Base-by-base conservation (phyloP, 352 stramenopile species). In the Phytopythium sindhum region DNA sequence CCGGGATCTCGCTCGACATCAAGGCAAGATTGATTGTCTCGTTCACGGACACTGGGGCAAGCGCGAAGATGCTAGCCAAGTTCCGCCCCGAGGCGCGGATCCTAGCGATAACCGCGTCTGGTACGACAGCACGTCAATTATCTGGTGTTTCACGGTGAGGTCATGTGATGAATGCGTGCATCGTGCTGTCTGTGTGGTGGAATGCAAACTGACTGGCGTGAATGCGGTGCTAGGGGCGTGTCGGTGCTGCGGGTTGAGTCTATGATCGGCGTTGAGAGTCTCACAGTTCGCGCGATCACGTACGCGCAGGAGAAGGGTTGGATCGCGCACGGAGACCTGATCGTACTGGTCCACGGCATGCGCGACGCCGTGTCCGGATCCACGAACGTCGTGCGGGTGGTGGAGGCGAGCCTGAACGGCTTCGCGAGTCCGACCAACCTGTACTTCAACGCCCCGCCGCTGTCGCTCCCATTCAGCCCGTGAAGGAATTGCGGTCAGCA, bases 1-100 rank as follows among this genome's bases (percentile, higher is more conserved):
- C 99, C 14, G 98, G 99, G 69, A 99, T 97, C 23, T 94, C 97
- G 33, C 93, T 98, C 67, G 97, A 99, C 66, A 89, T 99, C 47
- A 77, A 91, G 23, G 97, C 98, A 28, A 97, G 97, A 69, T 81
- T 98, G 26, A 99, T 99, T 57, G 91, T 99, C 69, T 98, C 98
- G 42, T 96, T 99, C 67, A 99, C 96, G 10, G 96, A 99, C 67
- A 96, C 88, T 26, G 97, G 97, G 23, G 85, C 67, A 29, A 99
- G 96, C 35, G 97, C 97, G 4, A 95, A 93, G 60, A 80, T 98
- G 57, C 82, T 99, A 19, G 96, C 97, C 53, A 99, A 99, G 70
- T 99, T 99, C 81, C 81, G 95, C 17, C 94, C 95, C 15, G 52
- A 71, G 48, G 80, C 91, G 28, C 90, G 79, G 42, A 95, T 98